Conservation (phyloP, 805 yeast genomes). For the Saturnispora quitensis region DNA sequence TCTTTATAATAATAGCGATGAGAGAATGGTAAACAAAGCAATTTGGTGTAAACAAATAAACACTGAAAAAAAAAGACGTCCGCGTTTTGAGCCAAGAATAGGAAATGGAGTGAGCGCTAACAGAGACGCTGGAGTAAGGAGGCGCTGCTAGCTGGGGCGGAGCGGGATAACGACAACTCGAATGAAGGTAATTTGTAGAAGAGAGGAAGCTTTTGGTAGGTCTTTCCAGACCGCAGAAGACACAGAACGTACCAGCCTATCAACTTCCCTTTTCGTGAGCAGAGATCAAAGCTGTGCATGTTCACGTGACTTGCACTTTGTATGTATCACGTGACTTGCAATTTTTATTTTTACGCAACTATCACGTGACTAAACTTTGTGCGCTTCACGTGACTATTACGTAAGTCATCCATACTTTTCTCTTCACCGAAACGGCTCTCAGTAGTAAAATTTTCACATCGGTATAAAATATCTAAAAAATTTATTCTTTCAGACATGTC, state of each 20-base stretch:
- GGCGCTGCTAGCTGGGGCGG: too few species aligned
- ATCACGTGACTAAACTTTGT: background rate
- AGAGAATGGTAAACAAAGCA: background rate
- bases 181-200: too few species aligned
- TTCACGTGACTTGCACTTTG: too few species aligned
- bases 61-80: background rate
- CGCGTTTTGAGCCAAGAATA: background rate
- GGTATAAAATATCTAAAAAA: background rate
- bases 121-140: too few species aligned
- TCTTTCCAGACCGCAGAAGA: too few species aligned
- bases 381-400: background rate
- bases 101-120: background rate
- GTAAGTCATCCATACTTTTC: background rate
- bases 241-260: too few species aligned
- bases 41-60: background rate
- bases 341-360: too few species aligned
- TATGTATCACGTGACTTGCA: too few species aligned
- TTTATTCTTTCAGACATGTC: background rate
- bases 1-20: background rate
- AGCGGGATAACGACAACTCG: too few species aligned
- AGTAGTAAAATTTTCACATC: background rate
- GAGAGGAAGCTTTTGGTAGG: too few species aligned
- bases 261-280: background rate
- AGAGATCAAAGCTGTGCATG: background rate
- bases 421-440: background rate